Evolutionary conservation across 164 flowering plant genomes (phyloP).

Genomic region (Paratinospora sagittata): DNA sequence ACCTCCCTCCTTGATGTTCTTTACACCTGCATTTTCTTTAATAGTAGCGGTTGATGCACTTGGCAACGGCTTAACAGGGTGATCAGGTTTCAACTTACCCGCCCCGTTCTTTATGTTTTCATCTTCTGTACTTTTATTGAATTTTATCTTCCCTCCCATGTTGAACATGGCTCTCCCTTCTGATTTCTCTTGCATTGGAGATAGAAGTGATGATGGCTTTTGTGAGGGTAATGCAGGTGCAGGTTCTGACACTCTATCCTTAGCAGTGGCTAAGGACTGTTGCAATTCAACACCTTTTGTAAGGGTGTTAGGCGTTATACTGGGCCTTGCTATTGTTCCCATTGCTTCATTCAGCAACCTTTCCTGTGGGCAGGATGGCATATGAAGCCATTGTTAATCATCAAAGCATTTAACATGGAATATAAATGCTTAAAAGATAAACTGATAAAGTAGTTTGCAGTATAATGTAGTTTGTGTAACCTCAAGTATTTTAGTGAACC

Average conservation of each 20-base stretch:
- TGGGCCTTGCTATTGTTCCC: slow-evolving; percentile 8
- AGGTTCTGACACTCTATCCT: slow-evolving; percentile 28
- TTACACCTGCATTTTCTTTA: not conserved
- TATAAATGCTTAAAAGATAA: not conserved
- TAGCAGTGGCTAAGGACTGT: slow-evolving; percentile 16
- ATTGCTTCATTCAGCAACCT: slow-evolving; percentile 43
- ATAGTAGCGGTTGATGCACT: not conserved
- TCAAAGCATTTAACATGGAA: not conserved
- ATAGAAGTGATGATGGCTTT: slow-evolving; percentile 34
- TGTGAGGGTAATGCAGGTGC: slow-evolving; percentile 23
- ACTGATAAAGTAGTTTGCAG: not conserved
- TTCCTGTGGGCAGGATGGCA: slow-evolving; percentile 40
- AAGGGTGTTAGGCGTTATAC: slow-evolving; percentile 3
- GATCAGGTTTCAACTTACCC: not conserved
- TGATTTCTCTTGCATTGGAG: slow-evolving; percentile 39
- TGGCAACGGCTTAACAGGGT: not conserved
- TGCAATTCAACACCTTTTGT: slow-evolving; percentile 14
- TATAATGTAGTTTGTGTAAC: slow-evolving; percentile 30
- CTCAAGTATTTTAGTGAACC: slow-evolving; percentile 75
- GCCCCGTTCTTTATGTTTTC: slow-evolving; percentile 7
- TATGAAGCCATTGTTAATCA: not conserved
- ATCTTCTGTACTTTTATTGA: slow-evolving; percentile 13
- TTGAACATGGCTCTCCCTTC: slow-evolving; percentile 16
- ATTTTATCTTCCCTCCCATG: slow-evolving; percentile 22
- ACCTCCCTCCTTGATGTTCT: slow-evolving; percentile 15